These are phyloP conservation scores for Gloeophyllum trabeum DNA, from an alignment of 768 basidiomycete genomes.

Conservation along the genomic window DNA sequence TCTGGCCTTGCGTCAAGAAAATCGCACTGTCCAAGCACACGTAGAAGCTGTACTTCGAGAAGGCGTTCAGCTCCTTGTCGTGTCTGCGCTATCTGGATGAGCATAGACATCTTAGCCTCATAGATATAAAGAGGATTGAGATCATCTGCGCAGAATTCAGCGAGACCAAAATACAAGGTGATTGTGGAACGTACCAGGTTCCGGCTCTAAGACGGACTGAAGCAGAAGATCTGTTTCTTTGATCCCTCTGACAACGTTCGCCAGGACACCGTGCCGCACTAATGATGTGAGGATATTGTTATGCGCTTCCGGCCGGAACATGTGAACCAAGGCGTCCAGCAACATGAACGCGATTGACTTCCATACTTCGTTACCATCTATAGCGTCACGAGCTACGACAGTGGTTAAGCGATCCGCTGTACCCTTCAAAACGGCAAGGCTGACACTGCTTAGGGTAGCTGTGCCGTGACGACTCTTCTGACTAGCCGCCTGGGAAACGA, in stretches of 20 bases:
- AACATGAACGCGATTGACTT: constrained; percentile 91
- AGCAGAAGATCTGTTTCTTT: constrained; percentile 75
- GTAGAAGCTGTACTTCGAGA: constrained; percentile 66
- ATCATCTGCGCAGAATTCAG: constrained; percentile 43
- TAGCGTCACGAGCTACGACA: constrained; percentile 78
- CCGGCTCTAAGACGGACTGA: constrained; percentile 71
- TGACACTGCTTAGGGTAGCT: constrained; percentile 48
- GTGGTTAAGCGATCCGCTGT: constrained; percentile 63
- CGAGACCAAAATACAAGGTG: not conserved
- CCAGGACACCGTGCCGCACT: constrained; percentile 63
- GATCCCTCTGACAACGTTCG: constrained; percentile 72
- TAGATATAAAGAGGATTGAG: constrained; percentile 89
- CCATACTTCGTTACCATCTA: constrained; percentile 95
- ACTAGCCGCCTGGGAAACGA: constrained; percentile 1
- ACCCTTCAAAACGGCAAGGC: constrained; percentile 53
- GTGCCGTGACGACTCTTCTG: too few species aligned
- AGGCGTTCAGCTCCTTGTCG: constrained; percentile 77
- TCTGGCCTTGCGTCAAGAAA: constrained; percentile 82
- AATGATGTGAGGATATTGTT: constrained; percentile 47
- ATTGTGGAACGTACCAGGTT: constrained; percentile 56
- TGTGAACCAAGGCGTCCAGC: constrained; percentile 67
- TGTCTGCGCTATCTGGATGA: constrained; percentile 76
- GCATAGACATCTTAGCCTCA: constrained; percentile 87
- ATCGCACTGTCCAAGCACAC: constrained; percentile 72
- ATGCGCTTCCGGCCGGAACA: constrained; percentile 63